A percentile compares a stretch with the other conserved stretches of the same genome.
These are phyloP conservation scores for Heterobasidion parviporum DNA, from an alignment of 1,284 basidiomycete species.

Conservation along the genomic window DNA sequence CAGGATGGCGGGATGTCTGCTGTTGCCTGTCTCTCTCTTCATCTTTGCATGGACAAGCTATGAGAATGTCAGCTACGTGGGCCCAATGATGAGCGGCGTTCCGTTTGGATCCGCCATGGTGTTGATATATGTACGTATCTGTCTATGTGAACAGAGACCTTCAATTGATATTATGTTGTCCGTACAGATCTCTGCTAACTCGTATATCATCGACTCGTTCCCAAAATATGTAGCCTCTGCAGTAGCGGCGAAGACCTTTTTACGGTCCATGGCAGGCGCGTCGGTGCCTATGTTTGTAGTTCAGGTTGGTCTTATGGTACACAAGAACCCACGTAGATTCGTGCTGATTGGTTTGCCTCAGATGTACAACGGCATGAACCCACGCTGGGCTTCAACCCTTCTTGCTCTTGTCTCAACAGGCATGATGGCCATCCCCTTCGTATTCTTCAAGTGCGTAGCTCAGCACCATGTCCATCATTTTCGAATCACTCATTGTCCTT, in stretches of 20 bases:
- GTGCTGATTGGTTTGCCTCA: conserved; percentile 23
- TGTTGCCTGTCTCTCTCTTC: neutral
- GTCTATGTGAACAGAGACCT: too few relatives aligned
- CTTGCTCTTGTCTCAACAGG: conserved; percentile 21
- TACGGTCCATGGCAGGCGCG: neutral
- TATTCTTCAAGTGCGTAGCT: conserved; percentile 12
- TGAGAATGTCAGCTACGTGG: neutral
- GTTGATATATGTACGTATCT: neutral
- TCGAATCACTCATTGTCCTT: neutral
- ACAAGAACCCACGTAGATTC: neutral
- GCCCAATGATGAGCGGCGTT: neutral
- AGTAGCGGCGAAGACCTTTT: neutral
- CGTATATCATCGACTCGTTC: neutral
- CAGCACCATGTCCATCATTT: neutral
- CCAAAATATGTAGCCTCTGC: neutral
- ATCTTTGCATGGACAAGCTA: neutral
- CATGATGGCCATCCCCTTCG: conserved; percentile 27
- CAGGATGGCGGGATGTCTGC: neutral
- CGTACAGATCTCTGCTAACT: neutral
- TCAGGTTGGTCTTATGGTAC: neutral
- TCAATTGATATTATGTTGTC: neutral
- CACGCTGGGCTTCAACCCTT: conserved; percentile 26
- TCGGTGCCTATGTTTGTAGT: neutral
- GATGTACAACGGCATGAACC: conserved; percentile 26
- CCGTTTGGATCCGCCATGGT: neutral